Evolutionary conservation across 2,329 filamentous ascomycete genomes (phyloP), one percentile per base, ranked within the genome.

Genomic region (Talaromyces sp.): DNA sequence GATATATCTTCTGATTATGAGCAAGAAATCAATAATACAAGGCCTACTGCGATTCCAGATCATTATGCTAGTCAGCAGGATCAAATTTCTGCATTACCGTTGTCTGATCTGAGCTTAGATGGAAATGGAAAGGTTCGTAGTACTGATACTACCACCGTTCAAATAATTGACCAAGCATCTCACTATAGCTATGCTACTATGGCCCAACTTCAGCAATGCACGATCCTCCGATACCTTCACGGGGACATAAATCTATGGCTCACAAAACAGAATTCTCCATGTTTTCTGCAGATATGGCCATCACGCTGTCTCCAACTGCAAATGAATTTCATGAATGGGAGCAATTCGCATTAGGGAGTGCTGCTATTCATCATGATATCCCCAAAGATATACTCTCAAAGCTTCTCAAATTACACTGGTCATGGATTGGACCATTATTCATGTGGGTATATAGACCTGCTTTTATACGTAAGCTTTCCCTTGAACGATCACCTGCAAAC

Each of bases 371-470:
- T 37, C 35, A 37, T 37, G 35, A 37, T 37, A 37, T 37, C 35
- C 35, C 35, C 11, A 37, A 37, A 9, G 35, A 37, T 37, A 37
- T 37, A 10, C 35, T 37, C 11, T 37, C 35, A 9, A 37, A 37
- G 35, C 35, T 37, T 37, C 35, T 37, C 9, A 37, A 37, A 37
- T 9, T 37, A 37, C 59, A 61, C 59, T 61, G 59, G 59, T 24
- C 59, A 10, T 61, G 59, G 59, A 61, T 61, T 50, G 45, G 39
- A 2, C 59, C 59, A 9, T 22, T 61, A 39, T 61, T 61, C 11
- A 50, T 61, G 59, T 61, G 59, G 59, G 59, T 61, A n/a, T 61
- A 61, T 37, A 31, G 59, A 52, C 59, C 59, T 4, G 59, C 59
- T 11, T 61, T 61, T n/a, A 61, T 61, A 22, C 59, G 59, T 61